A percentile compares a stretch with the other conserved stretches of the same genome.
These are phyloP conservation scores for Carallia pectinifolia DNA, from an alignment of 345 rosid species.

Conservation along the genomic window DNA sequence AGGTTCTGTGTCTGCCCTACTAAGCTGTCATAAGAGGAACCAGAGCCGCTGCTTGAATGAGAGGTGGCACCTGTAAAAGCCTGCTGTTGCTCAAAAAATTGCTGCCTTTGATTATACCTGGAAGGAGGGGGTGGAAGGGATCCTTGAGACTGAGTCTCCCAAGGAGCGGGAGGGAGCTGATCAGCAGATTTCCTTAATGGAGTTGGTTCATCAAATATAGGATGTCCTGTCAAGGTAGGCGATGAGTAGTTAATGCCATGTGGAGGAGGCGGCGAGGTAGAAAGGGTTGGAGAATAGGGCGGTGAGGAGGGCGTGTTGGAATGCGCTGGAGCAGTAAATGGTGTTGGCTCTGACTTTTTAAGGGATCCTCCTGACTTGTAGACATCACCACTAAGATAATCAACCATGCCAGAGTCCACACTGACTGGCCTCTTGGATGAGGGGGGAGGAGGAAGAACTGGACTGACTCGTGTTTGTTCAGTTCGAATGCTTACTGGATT, in stretches of 20 bases:
- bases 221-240: slow-evolving; percentile 36
- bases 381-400: slow-evolving; percentile 87
- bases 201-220: slow-evolving; percentile 55
- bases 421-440: slow-evolving; percentile 63
- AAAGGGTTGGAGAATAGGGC: slow-evolving; percentile 30
- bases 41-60: slow-evolving; percentile 48
- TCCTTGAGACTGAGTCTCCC: slow-evolving; percentile 47
- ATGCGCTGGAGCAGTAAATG: slow-evolving; percentile 34
- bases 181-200: slow-evolving; percentile 46
- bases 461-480: slow-evolving; percentile 39
- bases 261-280: slow-evolving; percentile 26
- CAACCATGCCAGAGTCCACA: slow-evolving; percentile 45
- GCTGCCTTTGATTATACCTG: slow-evolving; percentile 70
- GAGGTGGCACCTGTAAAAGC: slow-evolving; percentile 19
- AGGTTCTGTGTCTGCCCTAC: slow-evolving; percentile 63
- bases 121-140: slow-evolving; percentile 76
- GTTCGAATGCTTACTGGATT: slow-evolving; percentile 36
- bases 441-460: slow-evolving; percentile 87
- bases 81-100: slow-evolving; percentile 45
- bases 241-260: slow-evolving; percentile 9
- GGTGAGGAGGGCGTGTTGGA: slow-evolving; percentile 40
- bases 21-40: slow-evolving; percentile 55
- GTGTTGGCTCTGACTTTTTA: slow-evolving; percentile 28
- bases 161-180: slow-evolving; percentile 72
- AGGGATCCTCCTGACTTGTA: slow-evolving; percentile 58